Evolutionary conservation across 2,329 filamentous ascomycete species (phyloP), one percentile per base, ranked within the genome.

Genomic region (Albifimbria verrucaria): DNA sequence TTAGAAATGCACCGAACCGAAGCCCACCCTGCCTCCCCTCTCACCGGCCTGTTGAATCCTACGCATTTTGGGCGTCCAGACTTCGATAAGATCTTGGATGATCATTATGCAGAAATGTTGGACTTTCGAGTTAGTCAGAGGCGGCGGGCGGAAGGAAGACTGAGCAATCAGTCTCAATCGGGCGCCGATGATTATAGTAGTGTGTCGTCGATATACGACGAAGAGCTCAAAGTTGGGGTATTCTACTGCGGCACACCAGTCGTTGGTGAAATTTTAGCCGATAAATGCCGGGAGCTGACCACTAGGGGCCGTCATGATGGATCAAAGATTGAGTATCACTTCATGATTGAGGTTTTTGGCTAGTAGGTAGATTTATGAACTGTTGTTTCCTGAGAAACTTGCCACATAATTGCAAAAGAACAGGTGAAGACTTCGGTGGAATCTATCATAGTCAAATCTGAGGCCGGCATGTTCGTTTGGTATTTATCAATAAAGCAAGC

Each of bases 261-360:
- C 2, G 77, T 83, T n/a, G 79, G 81, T 1, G 74, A 79, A 61
- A 75, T 81, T 41, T 57, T 83, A 57, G 78, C 79, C 10, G 80
- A 84, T 66, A 73, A 77, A 56, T 83, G 80, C 53, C 66, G 72
- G 5, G 67, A 73, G 55, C 62, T 83, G 59, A 82, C 77, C 10
- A 68, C 75, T 1, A 73, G 78, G 55, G 79, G 77, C 0, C 68
- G 77, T 25, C 67, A 74, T n/a, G 79, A 82, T 56, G 77, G 74
- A 17, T 75, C 72, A 48, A 77, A 74, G 59, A 71, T 84, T 26
- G 70, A 80, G 60, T 83, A 83, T 62, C 71, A 79, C 50, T 83
- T 83, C 50, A 78, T 81, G 73, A 80, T 80, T 52, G 80, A 83
- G 58, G 78, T 83, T 0, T 83, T 83, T 68, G 77, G 74, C 3